A percentile compares a stretch with the other conserved stretches of the same genome.
Evolutionary conservation across 495 filamentous ascomycete species (phyloP).

Genomic region (Geopyxis carbonaria): DNA sequence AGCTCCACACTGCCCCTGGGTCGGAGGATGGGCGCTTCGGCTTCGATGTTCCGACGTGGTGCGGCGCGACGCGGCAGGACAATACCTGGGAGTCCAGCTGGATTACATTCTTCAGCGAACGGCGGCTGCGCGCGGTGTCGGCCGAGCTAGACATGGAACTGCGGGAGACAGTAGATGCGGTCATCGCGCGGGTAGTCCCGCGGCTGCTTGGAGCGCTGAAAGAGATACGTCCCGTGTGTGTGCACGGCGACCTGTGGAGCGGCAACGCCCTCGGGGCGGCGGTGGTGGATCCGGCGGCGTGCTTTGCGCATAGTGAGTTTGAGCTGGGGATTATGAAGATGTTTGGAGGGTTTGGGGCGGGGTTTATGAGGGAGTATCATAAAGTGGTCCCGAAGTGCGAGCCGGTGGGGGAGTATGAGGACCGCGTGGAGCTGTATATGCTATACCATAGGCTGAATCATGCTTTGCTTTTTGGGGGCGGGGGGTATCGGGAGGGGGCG

Average conservation of each 20-base stretch:
- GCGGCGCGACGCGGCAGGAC: conserved; percentile 65
- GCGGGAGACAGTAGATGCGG: conserved; percentile 43
- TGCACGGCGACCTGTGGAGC: conserved; percentile 85
- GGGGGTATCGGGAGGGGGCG: background rate
- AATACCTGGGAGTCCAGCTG: conserved; percentile 53
- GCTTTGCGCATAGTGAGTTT: conserved; percentile 77
- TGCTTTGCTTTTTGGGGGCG: background rate
- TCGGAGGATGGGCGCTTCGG: conserved; percentile 52
- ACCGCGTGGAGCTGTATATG: conserved; percentile 64
- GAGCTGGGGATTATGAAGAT: conserved; percentile 88
- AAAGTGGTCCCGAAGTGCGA: conserved; percentile 56
- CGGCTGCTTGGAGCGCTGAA: conserved; percentile 52
- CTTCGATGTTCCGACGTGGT: conserved; percentile 69
- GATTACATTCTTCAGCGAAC: conserved; percentile 33
- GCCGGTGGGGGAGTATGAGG: conserved; percentile 68
- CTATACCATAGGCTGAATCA: conserved; percentile 34
- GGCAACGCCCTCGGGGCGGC: conserved; percentile 51
- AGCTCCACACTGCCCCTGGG: conserved; percentile 56
- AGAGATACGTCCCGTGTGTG: conserved; percentile 51
- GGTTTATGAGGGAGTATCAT: conserved; percentile 65
- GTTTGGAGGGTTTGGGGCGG: conserved; percentile 73
- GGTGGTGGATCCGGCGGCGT: conserved; percentile 61
- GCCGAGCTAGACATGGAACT: conserved; percentile 36
- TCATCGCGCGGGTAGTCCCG: conserved; percentile 46
- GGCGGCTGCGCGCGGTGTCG: background rate